Percentiles rank a stretch among this genome's conserved stretches.
Conservation (phyloP, 352 stramenopile genomes). For the Phytophthora sansomeana region DNA sequence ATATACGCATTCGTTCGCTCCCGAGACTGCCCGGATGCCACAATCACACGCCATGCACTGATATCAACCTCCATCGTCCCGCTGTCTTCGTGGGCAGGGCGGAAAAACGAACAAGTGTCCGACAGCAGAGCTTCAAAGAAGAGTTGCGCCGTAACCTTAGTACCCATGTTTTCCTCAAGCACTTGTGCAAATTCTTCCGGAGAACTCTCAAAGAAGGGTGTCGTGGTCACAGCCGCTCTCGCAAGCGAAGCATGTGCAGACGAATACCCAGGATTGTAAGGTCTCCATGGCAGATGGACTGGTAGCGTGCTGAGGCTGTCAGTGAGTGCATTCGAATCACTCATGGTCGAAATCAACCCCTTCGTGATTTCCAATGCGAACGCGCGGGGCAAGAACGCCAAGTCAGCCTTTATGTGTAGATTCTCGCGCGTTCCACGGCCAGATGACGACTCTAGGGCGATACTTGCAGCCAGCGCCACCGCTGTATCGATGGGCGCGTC, state of each 20-base stretch:
- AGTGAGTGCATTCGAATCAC: conserved; percentile 34
- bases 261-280: conserved; percentile 17
- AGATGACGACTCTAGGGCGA: conserved; percentile 7
- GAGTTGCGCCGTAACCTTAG: conserved; percentile 50
- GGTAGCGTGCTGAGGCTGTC: conserved; percentile 45
- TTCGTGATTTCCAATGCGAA: conserved; percentile 69
- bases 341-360: conserved; percentile 51
- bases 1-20: conserved; percentile 38
- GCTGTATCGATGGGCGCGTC: conserved; percentile 19
- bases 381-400: conserved; percentile 38
- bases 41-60: conserved; percentile 50
- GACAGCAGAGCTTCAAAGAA: conserved; percentile 70
- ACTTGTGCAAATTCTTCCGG: conserved; percentile 53
- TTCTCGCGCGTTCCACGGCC: conserved; percentile 12
- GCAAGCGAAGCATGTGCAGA: conserved; percentile 11
- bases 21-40: conserved; percentile 13
- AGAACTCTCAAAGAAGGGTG: conserved; percentile 62
- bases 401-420: conserved; percentile 12
- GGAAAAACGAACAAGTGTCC: conserved; percentile 66
- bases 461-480: conserved; percentile 11
- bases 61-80: conserved; percentile 74
- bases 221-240: conserved; percentile 21
- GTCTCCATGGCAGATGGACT: conserved; percentile 57
- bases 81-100: conserved; percentile 38
- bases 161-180: conserved; percentile 51